Evolutionary conservation across 176 grass and related monocot genomes (phyloP).

Genomic region (Paspalum vaginatum): DNA sequence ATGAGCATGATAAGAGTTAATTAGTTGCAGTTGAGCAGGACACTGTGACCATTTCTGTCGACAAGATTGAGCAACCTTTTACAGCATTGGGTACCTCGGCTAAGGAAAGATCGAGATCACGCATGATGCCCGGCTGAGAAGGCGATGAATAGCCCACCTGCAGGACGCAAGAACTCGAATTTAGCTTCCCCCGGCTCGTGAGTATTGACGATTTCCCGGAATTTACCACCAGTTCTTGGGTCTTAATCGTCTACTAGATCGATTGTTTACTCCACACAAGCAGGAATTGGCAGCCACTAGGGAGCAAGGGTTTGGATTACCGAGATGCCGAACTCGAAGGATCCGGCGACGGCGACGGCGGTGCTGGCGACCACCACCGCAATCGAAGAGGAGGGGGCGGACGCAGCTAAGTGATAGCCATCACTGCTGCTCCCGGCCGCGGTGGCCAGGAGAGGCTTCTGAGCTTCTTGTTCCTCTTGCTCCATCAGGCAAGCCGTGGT

Average conservation of each 20-base stretch:
- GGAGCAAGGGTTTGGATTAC: slow-evolving; percentile 21
- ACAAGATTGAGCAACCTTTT: slow-evolving; percentile 12
- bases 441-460: slow-evolving; percentile 22
- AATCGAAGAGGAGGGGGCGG: slow-evolving; percentile 24
- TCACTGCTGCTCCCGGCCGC: neutral
- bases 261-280: neutral
- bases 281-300: neutral
- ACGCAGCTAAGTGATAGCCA: neutral
- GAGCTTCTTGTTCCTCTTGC: slow-evolving; percentile 17
- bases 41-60: neutral
- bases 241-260: neutral
- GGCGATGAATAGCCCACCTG: slow-evolving; percentile 96
- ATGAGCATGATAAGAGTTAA: slow-evolving; percentile 7
- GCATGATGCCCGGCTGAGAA: slow-evolving; percentile 75
- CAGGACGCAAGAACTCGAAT: neutral
- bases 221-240: neutral
- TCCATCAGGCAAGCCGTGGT: neutral
- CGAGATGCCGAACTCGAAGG: slow-evolving; percentile 68
- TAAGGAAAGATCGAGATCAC: slow-evolving; percentile 73
- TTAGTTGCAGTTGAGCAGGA: neutral
- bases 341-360: slow-evolving; percentile 58
- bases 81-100: slow-evolving; percentile 49
- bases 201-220: neutral
- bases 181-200: neutral
- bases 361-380: slow-evolving; percentile 58